Conservation (phyloP, 208 protist genomes). For the Acanthamoeba royreba region DNA sequence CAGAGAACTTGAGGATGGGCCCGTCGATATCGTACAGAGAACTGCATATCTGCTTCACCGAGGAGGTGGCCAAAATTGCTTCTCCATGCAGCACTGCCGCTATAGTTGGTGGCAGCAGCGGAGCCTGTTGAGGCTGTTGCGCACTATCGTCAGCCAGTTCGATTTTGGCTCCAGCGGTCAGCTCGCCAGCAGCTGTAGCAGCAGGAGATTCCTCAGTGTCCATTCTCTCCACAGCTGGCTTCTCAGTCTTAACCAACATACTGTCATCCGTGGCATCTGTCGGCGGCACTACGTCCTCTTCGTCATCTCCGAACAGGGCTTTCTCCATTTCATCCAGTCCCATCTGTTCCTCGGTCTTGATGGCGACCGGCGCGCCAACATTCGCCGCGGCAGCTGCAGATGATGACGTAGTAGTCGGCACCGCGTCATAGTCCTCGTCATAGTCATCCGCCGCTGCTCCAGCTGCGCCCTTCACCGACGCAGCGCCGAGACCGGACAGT, state of each 20-base stretch:
- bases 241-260: neutral
- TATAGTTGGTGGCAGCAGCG: neutral
- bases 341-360: neutral
- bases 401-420: neutral
- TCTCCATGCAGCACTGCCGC: neutral
- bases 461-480: neutral
- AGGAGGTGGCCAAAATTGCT: neutral
- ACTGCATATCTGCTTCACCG: constrained; percentile 20
- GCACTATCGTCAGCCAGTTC: neutral
- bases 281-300: too few relatives aligned
- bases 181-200: neutral
- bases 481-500: too few relatives aligned
- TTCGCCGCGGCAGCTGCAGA: neutral
- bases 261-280: too few relatives aligned
- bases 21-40: neutral
- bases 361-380: neutral
- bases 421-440: neutral
- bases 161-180: neutral
- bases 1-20: constrained; percentile 45
- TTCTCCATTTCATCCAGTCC: neutral
- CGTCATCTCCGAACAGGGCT: neutral
- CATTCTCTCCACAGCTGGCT: too few relatives aligned
- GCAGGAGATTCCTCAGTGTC: too few relatives aligned
- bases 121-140: neutral
- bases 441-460: too few relatives aligned